A percentile compares a stretch with the other conserved stretches of the same genome.
These are phyloP conservation scores for Alternaria brassicae DNA, from an alignment of 2,329 filamentous ascomycete genomes.

Conservation along the genomic window DNA sequence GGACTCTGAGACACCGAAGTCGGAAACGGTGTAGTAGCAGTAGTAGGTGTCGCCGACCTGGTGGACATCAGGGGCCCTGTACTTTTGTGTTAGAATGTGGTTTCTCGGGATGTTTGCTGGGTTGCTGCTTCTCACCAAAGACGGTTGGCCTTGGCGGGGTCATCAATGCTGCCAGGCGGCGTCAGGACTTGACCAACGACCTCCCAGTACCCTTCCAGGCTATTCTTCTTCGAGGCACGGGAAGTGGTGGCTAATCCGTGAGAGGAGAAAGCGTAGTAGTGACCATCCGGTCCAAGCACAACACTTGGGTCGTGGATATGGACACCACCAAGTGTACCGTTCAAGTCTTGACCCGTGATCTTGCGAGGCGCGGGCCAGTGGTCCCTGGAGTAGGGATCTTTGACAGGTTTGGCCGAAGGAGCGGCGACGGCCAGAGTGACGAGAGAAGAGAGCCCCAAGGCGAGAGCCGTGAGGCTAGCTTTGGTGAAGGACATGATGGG, in stretches of 20 bases:
- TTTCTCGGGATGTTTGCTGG: not conserved
- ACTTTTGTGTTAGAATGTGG: not conserved
- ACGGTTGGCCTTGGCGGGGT: slow-evolving; percentile 7
- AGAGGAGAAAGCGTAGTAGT: slow-evolving; percentile 15
- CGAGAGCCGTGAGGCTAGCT: not conserved
- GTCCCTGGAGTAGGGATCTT: not conserved
- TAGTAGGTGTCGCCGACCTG: slow-evolving; percentile 57
- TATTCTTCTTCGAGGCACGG: slow-evolving; percentile 14
- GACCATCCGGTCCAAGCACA: slow-evolving; percentile 13
- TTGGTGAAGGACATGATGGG: not conserved
- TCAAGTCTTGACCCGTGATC: slow-evolving; percentile 10
- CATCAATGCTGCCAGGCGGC: slow-evolving; percentile 13
- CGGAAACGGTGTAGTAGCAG: slow-evolving; percentile 67
- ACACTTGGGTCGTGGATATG: slow-evolving; percentile 14
- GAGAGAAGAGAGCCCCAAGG: not conserved
- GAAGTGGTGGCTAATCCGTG: slow-evolving; percentile 12
- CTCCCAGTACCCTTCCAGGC: slow-evolving; percentile 12
- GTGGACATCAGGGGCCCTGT: slow-evolving; percentile 24
- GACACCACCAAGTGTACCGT: slow-evolving; percentile 12
- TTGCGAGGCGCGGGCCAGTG: slow-evolving; percentile 7
- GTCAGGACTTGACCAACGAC: slow-evolving; percentile 9
- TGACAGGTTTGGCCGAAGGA: not conserved
- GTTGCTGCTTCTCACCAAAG: slow-evolving; percentile 6
- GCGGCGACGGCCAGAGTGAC: not conserved
- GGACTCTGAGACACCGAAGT: slow-evolving; percentile 64